Conservation (phyloP, 306 rosid species). For the Glycine latifolia region DNA sequence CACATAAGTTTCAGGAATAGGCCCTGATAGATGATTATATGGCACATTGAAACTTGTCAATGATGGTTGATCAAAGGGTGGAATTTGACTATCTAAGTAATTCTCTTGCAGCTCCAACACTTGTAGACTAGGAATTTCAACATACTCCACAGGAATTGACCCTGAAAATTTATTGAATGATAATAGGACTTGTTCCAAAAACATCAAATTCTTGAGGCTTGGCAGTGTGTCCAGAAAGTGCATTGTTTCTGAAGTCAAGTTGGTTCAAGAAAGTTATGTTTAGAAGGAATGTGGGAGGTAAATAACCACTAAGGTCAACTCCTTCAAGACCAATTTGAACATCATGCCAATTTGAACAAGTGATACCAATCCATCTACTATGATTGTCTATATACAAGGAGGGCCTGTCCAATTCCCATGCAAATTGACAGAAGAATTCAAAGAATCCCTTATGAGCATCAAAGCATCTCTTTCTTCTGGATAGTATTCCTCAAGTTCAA, state of each 20-base stretch:
- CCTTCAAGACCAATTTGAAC: constrained; percentile 60
- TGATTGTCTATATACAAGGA: constrained; percentile 59
- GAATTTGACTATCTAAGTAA: constrained; percentile 57
- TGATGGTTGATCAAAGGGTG: constrained; percentile 68
- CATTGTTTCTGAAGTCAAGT: constrained; percentile 64
- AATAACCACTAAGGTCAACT: constrained; percentile 58
- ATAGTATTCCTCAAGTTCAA: constrained; percentile 39
- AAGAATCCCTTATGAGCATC: constrained; percentile 60
- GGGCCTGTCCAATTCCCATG: constrained; percentile 81
- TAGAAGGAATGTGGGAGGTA: constrained; percentile 57
- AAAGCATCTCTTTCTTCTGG: constrained; percentile 72
- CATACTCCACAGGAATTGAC: constrained; percentile 58
- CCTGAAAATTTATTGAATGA: constrained; percentile 61
- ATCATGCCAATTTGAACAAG: constrained; percentile 69
- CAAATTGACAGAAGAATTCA: constrained; percentile 57
- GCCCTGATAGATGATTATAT: constrained; percentile 61
- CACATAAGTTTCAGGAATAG: constrained; percentile 65
- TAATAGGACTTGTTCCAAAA: constrained; percentile 53
- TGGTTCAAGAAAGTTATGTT: constrained; percentile 60
- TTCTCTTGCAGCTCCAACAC: constrained; percentile 61
- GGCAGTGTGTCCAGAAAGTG: constrained; percentile 64
- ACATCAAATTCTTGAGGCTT: constrained; percentile 53
- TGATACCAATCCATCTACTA: constrained; percentile 70
- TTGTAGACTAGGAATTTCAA: constrained; percentile 48
- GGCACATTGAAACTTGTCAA: constrained; percentile 64